Evolutionary conservation across 23 red algal species (phyloP).

Genomic region (Pyropia yezoensis): DNA sequence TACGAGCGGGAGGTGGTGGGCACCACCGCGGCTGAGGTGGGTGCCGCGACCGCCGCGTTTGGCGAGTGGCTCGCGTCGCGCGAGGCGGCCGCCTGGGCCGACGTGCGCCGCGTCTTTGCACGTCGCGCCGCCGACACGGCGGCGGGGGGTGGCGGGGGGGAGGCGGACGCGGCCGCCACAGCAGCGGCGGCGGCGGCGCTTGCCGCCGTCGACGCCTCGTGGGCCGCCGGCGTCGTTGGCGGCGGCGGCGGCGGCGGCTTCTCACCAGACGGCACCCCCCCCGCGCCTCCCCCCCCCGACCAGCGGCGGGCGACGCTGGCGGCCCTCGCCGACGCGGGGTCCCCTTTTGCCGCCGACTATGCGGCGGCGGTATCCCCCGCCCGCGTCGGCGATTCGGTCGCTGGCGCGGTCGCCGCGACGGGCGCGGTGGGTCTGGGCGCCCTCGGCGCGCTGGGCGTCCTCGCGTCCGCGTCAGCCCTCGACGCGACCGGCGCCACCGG

Average conservation of each 20-base stretch:
- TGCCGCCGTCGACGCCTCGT: slow-evolving; percentile 1
- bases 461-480: slow-evolving; percentile 2
- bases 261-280: no score
- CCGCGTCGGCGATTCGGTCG: slow-evolving; percentile 1
- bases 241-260: no score
- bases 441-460: slow-evolving; percentile 5
- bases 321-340: no score
- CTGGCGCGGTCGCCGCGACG: background rate
- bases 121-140: slow-evolving; percentile 14
- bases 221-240: background rate
- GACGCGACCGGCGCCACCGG: background rate
- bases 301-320: no score
- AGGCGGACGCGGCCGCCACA: slow-evolving; percentile 1
- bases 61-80: slow-evolving; percentile 6
- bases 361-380: background rate
- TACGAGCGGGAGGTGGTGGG: slow-evolving; percentile 11
- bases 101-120: slow-evolving; percentile 10
- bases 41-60: background rate
- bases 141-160: background rate
- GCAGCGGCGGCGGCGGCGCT: background rate
- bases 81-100: background rate
- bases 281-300: no score
- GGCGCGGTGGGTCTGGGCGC: slow-evolving; percentile 1
- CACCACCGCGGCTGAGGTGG: background rate
- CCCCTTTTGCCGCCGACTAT: background rate